Evolutionary conservation across 768 basidiomycete genomes (phyloP), one percentile per base, ranked within the genome.

Genomic region (Ramaria sp.): DNA sequence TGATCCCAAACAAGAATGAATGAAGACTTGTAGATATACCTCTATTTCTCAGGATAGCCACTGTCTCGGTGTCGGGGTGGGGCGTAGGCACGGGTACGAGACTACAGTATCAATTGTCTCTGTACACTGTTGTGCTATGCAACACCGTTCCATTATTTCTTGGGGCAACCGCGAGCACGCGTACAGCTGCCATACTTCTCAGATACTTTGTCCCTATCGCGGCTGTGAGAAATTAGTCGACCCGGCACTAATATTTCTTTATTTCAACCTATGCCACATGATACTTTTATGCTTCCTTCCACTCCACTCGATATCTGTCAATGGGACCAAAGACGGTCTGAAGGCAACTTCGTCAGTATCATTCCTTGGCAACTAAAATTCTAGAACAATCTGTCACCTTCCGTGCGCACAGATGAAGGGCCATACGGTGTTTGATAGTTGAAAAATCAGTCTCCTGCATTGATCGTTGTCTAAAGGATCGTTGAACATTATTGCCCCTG

Each of bases 391-490:
- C 51, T 57, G 69, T 24, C 39, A 86, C 89, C 89, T 78, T 66
- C 95, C 96, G 70, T 99, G 96, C 33, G 96, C 96, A 71, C 96
- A 99, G 67, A 91, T 90, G 70, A 96, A 97, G 1, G 95, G 94
- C 64, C 90, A 86, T 3, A 77, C 75, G 2, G 91, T 91, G 59
- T 77, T 67, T 9, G 84, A 76, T 30, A 99, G 75, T 61, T 82
- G 77, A 6, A 65, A 63, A 46, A 98, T 75, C 42, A 99, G 77
- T 48, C 75, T 71, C 62, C 77, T 67, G 67, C 91, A 90, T 65
- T 96, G 91, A 37, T 75, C 74, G 7, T 71, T 54, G 13, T 74
- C 80, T 50, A 99, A 73, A 0, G 74, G 58, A 66, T 98, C 94
- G 62, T 94, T 94, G 75, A 96, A 96, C 92, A 97, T 96, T 69